Base-by-base conservation (phyloP, 768 basidiomycete species). In the Pleurotus eryngii region DNA sequence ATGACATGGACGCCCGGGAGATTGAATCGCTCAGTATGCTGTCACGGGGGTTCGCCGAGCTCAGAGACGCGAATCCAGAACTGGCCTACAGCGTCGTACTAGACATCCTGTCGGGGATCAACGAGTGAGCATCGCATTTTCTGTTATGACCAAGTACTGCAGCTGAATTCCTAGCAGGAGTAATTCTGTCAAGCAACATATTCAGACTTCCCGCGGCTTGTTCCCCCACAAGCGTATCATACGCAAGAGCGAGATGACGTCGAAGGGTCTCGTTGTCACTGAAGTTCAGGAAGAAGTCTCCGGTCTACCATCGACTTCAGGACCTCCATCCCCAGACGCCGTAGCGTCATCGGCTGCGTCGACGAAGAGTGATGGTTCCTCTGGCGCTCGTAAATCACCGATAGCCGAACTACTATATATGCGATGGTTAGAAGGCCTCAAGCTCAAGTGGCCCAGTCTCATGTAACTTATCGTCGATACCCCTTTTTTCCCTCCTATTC, bases 381-480 rank as follows among this genome's bases (percentile, higher is more conserved):
- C 80, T 11, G 51, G 51, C 51, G 69, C 76, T 55, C 81, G 84
- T 60, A 89, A 87, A 69, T 95, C 92, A 56, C 94, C 95, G 5
- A 94, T 98, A 26, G 91, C 94, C 18, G 96, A 98, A 69, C 80
- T 98, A 61, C 76, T 98, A n/a, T 98, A 98, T 70, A 87, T 95
- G 81, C 85, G 96, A 49, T 98, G 96, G 95, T 76, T 98, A 22
- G 92, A 97, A 66, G 95, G 95, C 3, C 73, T 97, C 54, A 88
- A 85, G 72, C 76, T 95, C 66, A 95, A 92, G 69, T 95, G 94
- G 94, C 92, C 92, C 4, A 89, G 78, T 64, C 78, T 91, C 49
- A 72, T 76, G 63, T 80, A 75, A 24, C 39, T 63, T 57, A 58
- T 60, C 43, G 37, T 45, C 18, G 38, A 39, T n/a, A 53, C 51